Conservation (phyloP, 345 rosid genomes). For the Bruguiera gymnorhiza region DNA sequence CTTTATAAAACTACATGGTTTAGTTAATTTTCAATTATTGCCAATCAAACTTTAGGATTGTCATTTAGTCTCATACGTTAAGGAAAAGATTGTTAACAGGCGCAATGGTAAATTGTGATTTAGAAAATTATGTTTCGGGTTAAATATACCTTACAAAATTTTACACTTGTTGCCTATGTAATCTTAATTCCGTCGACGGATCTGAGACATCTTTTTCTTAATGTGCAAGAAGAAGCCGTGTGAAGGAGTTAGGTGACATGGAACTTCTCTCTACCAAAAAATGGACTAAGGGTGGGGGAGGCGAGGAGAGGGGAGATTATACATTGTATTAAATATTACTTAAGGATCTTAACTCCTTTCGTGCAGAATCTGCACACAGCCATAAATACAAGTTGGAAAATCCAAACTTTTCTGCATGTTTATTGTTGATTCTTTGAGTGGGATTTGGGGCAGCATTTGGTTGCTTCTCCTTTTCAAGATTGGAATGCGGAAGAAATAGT, state of each 20-base stretch:
- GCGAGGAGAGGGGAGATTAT: conserved; percentile 3
- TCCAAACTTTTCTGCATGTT: not conserved
- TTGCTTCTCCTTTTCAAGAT: conserved; percentile 29
- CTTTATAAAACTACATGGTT: too few species aligned
- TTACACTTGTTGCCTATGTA: not conserved
- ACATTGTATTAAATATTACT: not conserved
- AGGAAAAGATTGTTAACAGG: too few species aligned
- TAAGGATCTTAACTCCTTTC: conserved; percentile 18
- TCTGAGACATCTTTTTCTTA: conserved; percentile 5
- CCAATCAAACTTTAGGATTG: too few species aligned
- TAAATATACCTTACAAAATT: too few species aligned
- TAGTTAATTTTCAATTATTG: too few species aligned
- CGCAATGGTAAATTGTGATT: too few species aligned
- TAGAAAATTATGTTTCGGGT: too few species aligned
- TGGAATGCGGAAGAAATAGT: conserved; percentile 7
- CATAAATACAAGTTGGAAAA: not conserved
- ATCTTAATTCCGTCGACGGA: conserved; percentile 9
- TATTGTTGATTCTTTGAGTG: conserved; percentile 3
- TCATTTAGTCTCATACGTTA: too few species aligned
- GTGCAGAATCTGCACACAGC: conserved; percentile 16
- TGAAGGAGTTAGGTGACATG: conserved; percentile 18
- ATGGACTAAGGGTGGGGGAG: conserved; percentile 8
- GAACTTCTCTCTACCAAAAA: conserved; percentile 16
- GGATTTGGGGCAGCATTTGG: conserved; percentile 27
- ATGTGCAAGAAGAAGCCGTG: conserved; percentile 21